Conservation (phyloP, 2,329 filamentous ascomycete genomes). For the Colletotrichum euphorbiae region DNA sequence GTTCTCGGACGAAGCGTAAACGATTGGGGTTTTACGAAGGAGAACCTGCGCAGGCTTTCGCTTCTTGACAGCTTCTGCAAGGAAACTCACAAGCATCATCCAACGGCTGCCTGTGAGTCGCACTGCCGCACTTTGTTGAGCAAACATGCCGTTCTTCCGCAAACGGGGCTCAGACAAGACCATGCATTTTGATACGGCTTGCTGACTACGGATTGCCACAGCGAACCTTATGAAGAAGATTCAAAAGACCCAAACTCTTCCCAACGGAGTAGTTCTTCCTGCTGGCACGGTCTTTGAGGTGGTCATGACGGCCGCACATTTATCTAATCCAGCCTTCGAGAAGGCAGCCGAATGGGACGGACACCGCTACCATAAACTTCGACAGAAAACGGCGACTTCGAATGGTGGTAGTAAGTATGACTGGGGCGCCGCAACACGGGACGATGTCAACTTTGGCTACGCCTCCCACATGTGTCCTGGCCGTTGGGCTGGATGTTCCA, state of each 20-base stretch:
- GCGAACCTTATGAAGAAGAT: conserved; percentile 38
- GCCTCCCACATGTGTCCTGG: conserved; percentile 37
- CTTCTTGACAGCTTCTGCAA: conserved; percentile 37
- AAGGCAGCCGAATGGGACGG: conserved; percentile 26
- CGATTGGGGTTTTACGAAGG: conserved; percentile 22
- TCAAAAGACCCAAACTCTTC: conserved; percentile 29
- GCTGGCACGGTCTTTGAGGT: conserved; percentile 33
- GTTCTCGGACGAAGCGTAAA: conserved; percentile 6
- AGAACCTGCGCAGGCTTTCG: conserved; percentile 21
- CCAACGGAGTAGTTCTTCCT: conserved; percentile 22
- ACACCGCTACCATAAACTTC: conserved; percentile 29
- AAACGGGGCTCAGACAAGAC: no score
- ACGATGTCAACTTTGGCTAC: conserved; percentile 37
- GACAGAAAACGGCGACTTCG: conserved; percentile 4
- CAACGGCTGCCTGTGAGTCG: conserved; percentile 30
- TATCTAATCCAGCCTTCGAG: conserved; percentile 26
- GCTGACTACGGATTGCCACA: neutral
- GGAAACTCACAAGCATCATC: conserved; percentile 35
- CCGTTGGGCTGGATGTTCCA: conserved; percentile 35
- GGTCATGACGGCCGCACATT: conserved; percentile 34
- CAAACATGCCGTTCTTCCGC: no score
- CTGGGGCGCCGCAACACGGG: conserved; percentile 30
- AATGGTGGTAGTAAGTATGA: conserved; percentile 26
- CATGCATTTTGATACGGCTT: neutral
- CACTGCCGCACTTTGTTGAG: neutral